Base-by-base conservation (phyloP, 345 rosid genomes). In the Lepidium sativum region DNA sequence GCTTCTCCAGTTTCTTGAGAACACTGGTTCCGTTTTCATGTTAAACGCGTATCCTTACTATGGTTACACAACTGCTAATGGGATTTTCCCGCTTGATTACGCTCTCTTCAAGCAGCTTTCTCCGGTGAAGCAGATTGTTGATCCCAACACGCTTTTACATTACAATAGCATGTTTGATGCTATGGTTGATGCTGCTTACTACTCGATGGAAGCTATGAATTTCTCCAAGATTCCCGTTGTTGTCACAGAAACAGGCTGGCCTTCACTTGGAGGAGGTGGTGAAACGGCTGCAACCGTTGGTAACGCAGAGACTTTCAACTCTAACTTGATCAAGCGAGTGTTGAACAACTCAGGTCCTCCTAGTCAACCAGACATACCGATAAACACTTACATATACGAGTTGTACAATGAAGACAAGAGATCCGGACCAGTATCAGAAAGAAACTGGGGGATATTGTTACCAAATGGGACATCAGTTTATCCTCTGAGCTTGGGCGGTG, bases 241-340 rank as follows among this genome's bases (percentile, higher is more conserved):
- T 55, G 91, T 95, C 44, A 83, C 97, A 3, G 99, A 95, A 75
- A 83, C 96, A 1, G 99, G 99, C 32, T 95, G 99, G 99, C 99
- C 99, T 69, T 88, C 87, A 63, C 75, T 58, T n/a, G 97, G 99
- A 9, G 96, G 95, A 65, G 41, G 79, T 7, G 73, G 77, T 32
- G 98, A 95, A 66, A 73, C 94, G 0, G 96, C 84, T 75, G 99
- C 99, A 10, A 88, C 86, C 0, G 54, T 65, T 0, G 84, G 74
- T 16, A 95, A 91, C 69, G 96, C 99, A 0, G 80, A 80, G 81
- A 78, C 90, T 21, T 95, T 88, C 74, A 85, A 76, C 61, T 78
- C 56, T 13, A 88, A 91, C 59, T 59, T 95, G 91, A 83, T 95
- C 63, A 77, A 57, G 48, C 81, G 94, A 21, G 94, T 88, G 68